phyloP scores from a whole-genome alignment of 169 alveolate genomes.

The Prorocentrum cordatum region DNA sequence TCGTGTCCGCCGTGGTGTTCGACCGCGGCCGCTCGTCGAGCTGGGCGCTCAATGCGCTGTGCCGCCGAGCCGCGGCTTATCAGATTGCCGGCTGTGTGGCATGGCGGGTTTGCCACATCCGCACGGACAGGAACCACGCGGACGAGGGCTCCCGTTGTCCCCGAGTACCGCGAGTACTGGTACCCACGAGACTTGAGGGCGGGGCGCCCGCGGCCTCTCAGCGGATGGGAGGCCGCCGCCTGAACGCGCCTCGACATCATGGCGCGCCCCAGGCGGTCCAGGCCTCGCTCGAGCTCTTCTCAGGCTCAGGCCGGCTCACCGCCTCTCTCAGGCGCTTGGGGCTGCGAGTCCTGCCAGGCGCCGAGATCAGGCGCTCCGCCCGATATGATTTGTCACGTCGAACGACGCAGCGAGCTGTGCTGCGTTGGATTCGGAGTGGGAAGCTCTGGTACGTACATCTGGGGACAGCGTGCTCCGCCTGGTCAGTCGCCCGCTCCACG shows the following conservation, averaged over 20 bases:
- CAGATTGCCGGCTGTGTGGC: not conserved
- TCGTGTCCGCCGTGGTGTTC: not conserved
- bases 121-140: not conserved
- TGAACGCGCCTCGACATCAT: not conserved
- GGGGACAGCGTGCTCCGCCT: slow-evolving; percentile 21
- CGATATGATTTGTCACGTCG: not conserved
- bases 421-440: not conserved
- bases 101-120: not conserved
- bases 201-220: not conserved
- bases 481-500: not conserved
- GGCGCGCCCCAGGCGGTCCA: not conserved
- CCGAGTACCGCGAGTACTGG: not conserved
- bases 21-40: not conserved
- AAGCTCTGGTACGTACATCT: not conserved
- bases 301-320: not conserved
- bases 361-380: not conserved
- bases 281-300: not conserved
- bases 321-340: not conserved
- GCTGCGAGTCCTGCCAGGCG: not conserved
- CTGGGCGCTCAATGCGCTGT: not conserved
- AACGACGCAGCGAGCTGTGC: not conserved
- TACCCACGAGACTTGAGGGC: too few species aligned
- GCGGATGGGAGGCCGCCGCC: not conserved
- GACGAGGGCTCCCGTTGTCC: not conserved
- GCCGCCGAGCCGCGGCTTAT: not conserved